Base-by-base conservation (phyloP, 2,329 filamentous ascomycete genomes). In the Alternaria sp. region DNA sequence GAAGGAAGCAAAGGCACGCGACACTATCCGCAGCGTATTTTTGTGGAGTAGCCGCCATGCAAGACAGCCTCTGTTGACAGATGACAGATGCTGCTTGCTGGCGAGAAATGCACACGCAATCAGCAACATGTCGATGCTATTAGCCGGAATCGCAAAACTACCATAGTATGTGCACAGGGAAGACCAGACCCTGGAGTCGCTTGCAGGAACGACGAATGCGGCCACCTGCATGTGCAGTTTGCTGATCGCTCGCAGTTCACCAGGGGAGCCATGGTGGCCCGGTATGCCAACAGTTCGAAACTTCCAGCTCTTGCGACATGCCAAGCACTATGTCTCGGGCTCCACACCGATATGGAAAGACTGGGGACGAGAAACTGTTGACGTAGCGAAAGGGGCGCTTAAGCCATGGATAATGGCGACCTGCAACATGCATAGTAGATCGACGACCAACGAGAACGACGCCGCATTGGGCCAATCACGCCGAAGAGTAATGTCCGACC, bases 341-440 rank as follows among this genome's bases (percentile, higher is more conserved):
- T 45, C 40, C 49, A 50, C 44, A 24, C 28, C 46, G 34, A 41
- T 39, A 28, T 50, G 39, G 26, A 48, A 50, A 33, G 24, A 36
- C 41, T 39, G 14, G 49, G 14, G 23, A 36, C 23, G 49, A 53
- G 56, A 59, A 57, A 58, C 58, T 49, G 46, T 58, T 56, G 48
- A 45, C 54, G 60, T 65, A 53, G 58, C 56, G 54, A 58, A 62
- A 58, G 64, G 57, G 62, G 63, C 60, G 56, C 46, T 46, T 41
- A 48, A 40, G 49, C 44, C 51, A 39, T 36, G 50, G 44, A 56
- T 58, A 49, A 50, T 55, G 44, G 34, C 28, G 46, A 41, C 46
- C 26, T 56, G 48, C 58, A 60, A 40, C 54, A 51, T 54, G 46
- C 64, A 68, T 67, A 17, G 17, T 17, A 17, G 17, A 17, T 17